phyloP scores from a whole-genome alignment of 176 grass and related monocot genomes.

The Secale cereale region DNA sequence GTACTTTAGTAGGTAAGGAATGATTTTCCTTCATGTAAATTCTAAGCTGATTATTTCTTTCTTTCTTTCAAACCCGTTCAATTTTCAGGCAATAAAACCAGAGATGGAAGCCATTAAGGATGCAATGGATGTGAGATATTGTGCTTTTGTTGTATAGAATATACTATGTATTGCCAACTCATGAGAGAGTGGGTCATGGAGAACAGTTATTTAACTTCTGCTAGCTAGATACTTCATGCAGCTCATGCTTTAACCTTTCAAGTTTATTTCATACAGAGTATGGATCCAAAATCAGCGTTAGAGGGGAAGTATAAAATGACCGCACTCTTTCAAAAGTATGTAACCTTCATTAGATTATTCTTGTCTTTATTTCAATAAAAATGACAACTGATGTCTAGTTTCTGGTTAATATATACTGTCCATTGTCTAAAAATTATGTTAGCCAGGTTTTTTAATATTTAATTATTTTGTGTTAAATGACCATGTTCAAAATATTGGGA shows the following conservation, averaged over 20 bases:
- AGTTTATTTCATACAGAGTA: conserved; percentile 40
- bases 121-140: conserved; percentile 57
- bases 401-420: not conserved
- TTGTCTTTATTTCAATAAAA: conserved; percentile 1
- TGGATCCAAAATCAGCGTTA: conserved; percentile 39
- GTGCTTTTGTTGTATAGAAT: conserved; percentile 16
- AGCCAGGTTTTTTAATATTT: not conserved
- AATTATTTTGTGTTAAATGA: not conserved
- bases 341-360: not conserved
- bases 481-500: not conserved
- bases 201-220: conserved; percentile 13
- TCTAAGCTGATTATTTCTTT: conserved; percentile 10
- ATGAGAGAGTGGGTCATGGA: not conserved
- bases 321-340: conserved; percentile 70
- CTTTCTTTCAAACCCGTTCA: conserved; percentile 19
- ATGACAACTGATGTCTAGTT: not conserved
- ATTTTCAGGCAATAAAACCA: conserved; percentile 61
- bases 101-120: conserved; percentile 73
- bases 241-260: conserved; percentile 29
- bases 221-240: conserved; percentile 1
- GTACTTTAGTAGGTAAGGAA: not conserved
- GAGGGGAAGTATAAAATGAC: conserved; percentile 54
- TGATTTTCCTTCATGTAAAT: conserved; percentile 1
- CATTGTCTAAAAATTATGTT: not conserved
- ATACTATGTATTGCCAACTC: conserved; percentile 25